A percentile compares a stretch with the other conserved stretches of the same genome.
Evolutionary conservation across 148 eudicot genomes (phyloP).

Genomic region (Camellia lanceoleosa): DNA sequence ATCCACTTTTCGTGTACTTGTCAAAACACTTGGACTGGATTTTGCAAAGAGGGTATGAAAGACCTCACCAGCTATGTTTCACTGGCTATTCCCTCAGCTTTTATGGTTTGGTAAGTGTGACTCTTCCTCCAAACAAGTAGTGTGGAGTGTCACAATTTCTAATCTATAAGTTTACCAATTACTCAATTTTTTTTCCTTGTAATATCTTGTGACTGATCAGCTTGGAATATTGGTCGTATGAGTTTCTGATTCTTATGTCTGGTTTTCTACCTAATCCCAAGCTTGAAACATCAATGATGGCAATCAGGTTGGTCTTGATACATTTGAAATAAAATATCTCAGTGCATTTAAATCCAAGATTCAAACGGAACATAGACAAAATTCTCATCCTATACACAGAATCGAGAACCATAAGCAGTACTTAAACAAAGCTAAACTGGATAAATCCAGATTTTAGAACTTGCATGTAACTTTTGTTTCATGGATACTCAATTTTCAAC

Average conservation of each 20-base stretch:
- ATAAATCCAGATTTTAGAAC: not conserved
- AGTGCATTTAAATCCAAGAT: not conserved
- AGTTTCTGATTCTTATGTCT: conserved; percentile 30
- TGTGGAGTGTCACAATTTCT: not conserved
- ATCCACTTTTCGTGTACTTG: conserved; percentile 33
- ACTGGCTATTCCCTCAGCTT: conserved; percentile 40
- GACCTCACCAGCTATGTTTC: conserved; percentile 26
- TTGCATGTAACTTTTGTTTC: not conserved
- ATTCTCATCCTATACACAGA: not conserved
- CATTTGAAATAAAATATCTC: not conserved
- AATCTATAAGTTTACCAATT: no score
- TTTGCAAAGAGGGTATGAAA: conserved; percentile 34
- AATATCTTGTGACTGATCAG: conserved; percentile 10
- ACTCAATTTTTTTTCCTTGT: not conserved
- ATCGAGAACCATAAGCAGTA: not conserved
- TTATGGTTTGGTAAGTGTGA: conserved; percentile 46
- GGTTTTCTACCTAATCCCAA: conserved; percentile 34
- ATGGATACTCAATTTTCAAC: not conserved
- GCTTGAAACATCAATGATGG: conserved; percentile 39
- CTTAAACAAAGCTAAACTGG: not conserved
- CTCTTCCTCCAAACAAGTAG: not conserved
- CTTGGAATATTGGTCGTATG: conserved; percentile 32
- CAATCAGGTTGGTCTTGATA: conserved; percentile 23
- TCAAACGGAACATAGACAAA: not conserved
- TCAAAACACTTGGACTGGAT: conserved; percentile 44